Percentiles rank a stretch among this genome's conserved stretches.
These are phyloP conservation scores for Cordyceps pruinosa DNA, from an alignment of 2,329 filamentous ascomycete species.

Conservation along the genomic window DNA sequence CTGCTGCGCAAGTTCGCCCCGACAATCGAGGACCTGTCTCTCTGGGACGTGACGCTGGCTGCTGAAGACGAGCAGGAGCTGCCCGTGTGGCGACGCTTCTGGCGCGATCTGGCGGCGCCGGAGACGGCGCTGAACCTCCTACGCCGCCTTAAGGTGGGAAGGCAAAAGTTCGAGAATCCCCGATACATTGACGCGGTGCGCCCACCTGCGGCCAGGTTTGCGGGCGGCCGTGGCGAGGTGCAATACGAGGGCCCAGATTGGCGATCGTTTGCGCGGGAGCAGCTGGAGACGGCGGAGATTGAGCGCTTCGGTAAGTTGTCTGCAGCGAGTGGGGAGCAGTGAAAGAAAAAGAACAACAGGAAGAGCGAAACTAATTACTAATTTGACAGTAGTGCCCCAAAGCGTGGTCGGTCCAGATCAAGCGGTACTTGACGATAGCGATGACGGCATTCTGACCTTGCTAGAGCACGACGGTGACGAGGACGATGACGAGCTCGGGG, in stretches of 20 bases:
- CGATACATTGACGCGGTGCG: neutral
- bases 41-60: constrained; percentile 35
- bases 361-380: neutral
- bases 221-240: constrained; percentile 3
- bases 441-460: neutral
- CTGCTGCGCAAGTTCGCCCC: constrained; percentile 36
- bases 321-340: neutral
- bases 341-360: too few relatives aligned
- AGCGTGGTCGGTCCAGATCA: neutral
- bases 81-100: constrained; percentile 32
- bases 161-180: constrained; percentile 19
- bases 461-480: neutral
- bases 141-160: constrained; percentile 25
- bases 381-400: neutral
- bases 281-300: constrained; percentile 14
- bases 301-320: neutral
- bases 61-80: neutral
- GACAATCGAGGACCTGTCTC: constrained; percentile 36
- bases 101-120: constrained; percentile 27
- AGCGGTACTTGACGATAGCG: neutral
- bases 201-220: neutral
- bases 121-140: constrained; percentile 25
- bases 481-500: neutral
- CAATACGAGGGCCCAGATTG: constrained; percentile 31
- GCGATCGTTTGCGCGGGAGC: constrained; percentile 25